Conservation (phyloP, 257 asterid species). For the Nemophila menziesii region DNA sequence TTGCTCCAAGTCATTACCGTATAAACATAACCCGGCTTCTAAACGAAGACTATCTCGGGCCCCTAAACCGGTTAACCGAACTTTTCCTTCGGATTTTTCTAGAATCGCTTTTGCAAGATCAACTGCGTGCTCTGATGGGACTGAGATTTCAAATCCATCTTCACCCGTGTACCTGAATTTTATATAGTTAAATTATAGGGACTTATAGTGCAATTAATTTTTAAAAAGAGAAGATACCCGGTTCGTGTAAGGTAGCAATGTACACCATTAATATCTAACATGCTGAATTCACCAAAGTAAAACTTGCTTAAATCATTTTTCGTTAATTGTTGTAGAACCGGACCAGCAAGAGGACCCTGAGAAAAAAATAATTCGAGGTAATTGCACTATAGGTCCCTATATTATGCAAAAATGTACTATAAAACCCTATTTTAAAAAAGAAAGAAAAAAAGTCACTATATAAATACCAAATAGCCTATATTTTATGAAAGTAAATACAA, state of each 20-base stretch:
- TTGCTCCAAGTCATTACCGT: constrained; percentile 98
- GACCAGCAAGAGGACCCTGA: constrained; percentile 96
- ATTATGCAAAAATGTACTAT: no score
- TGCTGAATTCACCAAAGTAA: constrained; percentile 71
- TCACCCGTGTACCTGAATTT: constrained; percentile 84
- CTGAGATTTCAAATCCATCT: constrained; percentile 97
- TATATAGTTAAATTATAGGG: neutral
- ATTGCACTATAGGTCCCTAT: no score
- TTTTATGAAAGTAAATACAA: no score
- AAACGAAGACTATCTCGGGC: constrained; percentile 98
- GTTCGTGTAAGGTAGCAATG: constrained; percentile 88
- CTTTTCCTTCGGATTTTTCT: constrained; percentile 83
- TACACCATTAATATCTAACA: constrained; percentile 71
- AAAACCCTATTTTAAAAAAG: neutral
- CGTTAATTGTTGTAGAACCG: constrained; percentile 80
- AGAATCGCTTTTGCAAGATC: constrained; percentile 90
- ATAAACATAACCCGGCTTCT: constrained; percentile 89
- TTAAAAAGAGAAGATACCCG: constrained; percentile 40
- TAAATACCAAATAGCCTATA: neutral
- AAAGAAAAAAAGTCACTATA: neutral
- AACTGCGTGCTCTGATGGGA: constrained; percentile 76
- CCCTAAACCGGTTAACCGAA: constrained; percentile 75
- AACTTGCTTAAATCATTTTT: constrained; percentile 83
- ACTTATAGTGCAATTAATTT: no score
- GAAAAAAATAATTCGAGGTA: constrained; percentile 14